Conservation (phyloP, 345 rosid genomes). For the Gynandropsis gynandra region DNA sequence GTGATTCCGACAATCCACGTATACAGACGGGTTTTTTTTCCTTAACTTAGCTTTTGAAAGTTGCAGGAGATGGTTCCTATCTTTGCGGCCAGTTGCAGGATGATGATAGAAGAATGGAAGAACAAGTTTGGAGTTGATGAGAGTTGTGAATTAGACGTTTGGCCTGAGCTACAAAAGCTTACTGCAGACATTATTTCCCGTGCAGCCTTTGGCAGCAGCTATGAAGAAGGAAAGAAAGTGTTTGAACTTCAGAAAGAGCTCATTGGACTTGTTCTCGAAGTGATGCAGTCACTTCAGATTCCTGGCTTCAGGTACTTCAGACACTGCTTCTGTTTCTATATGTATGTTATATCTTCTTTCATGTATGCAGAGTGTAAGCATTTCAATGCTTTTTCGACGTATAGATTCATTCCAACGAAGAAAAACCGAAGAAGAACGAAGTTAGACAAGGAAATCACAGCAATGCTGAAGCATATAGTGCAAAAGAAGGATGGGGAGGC, state of each 20-base stretch:
- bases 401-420: constrained; percentile 43
- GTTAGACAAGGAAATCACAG: constrained; percentile 30
- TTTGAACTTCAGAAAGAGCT: constrained; percentile 37
- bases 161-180: constrained; percentile 43
- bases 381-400: not conserved
- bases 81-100: constrained; percentile 30
- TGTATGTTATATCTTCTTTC: not conserved
- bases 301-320: constrained; percentile 43
- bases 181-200: constrained; percentile 38
- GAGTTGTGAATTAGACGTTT: constrained; percentile 37
- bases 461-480: constrained; percentile 27
- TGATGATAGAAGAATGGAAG: constrained; percentile 38
- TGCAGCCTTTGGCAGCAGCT: constrained; percentile 46
- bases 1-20: not conserved
- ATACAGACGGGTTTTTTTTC: not conserved
- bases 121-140: constrained; percentile 21
- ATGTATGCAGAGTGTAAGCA: not conserved
- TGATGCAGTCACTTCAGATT: constrained; percentile 32
- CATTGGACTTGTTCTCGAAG: constrained; percentile 28
- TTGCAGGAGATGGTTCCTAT: constrained; percentile 33
- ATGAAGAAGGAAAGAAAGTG: constrained; percentile 42
- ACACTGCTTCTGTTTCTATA: not conserved
- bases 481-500: constrained; percentile 27
- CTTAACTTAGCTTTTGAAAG: not conserved
- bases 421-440: constrained; percentile 37